Evolutionary conservation across 805 yeast genomes (phyloP).

Genomic region (Teunomyces tritomae): DNA sequence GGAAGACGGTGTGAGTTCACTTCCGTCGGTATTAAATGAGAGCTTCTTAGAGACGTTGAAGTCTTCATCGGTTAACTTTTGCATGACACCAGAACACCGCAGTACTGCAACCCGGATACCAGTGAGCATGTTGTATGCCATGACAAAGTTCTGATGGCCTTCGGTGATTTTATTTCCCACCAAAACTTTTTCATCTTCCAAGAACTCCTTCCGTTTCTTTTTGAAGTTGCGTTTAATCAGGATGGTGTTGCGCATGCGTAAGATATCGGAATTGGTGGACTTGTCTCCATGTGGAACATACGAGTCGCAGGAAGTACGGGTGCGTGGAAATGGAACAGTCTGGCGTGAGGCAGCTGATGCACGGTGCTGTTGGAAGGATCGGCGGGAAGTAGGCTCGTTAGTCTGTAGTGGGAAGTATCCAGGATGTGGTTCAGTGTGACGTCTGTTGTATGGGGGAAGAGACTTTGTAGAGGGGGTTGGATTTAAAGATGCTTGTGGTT

Average conservation of each 20-base stretch:
- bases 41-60: constrained; percentile 72
- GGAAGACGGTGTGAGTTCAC: constrained; percentile 87
- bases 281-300: constrained; percentile 16
- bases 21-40: constrained; percentile 84
- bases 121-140: constrained; percentile 96
- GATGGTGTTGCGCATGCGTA: constrained; percentile 50
- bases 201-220: constrained; percentile 37
- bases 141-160: constrained; percentile 88
- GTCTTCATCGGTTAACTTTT: constrained; percentile 67
- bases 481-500: background rate
- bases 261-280: constrained; percentile 41
- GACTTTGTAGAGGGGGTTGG: background rate
- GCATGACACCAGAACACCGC: constrained; percentile 81
- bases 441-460: constrained; percentile 2
- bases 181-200: constrained; percentile 56
- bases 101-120: constrained; percentile 96
- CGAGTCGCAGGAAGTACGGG: background rate
- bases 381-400: background rate
- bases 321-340: background rate
- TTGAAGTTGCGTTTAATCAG: constrained; percentile 42
- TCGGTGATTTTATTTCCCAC: constrained; percentile 84
- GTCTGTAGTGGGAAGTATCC: background rate
- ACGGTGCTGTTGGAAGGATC: background rate
- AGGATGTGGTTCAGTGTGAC: constrained; percentile 9
- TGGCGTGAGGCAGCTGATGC: background rate